Evolutionary conservation across 1,139 yeast genomes (phyloP).

Genomic region (Candida tunisiensis): DNA sequence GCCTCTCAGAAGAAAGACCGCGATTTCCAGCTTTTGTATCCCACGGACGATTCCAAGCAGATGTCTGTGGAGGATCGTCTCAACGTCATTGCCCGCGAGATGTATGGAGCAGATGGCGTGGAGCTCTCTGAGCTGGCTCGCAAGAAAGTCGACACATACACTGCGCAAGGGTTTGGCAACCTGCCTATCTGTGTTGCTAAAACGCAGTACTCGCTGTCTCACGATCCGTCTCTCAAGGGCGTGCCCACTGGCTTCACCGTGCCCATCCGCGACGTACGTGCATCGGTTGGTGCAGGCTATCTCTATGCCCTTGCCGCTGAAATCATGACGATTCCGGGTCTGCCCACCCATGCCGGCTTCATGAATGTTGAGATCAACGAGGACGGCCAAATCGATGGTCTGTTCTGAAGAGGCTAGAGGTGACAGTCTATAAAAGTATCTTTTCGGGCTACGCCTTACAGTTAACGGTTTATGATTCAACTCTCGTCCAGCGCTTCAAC

Average conservation of each 20-base stretch:
- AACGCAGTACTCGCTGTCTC: constrained; percentile 93
- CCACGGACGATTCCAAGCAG: constrained; percentile 30
- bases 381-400: constrained; percentile 88
- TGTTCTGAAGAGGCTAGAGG: constrained; percentile 47
- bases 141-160: constrained; percentile 67
- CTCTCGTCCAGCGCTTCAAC: too few species aligned
- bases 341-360: constrained; percentile 93
- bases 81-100: constrained; percentile 62
- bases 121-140: constrained; percentile 79
- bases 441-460: too few species aligned
- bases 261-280: constrained; percentile 89
- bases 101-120: constrained; percentile 91
- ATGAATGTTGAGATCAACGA: constrained; percentile 93
- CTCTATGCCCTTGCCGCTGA: constrained; percentile 94
- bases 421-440: too few species aligned
- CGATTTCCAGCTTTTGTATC: constrained; percentile 58
- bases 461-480: too few species aligned
- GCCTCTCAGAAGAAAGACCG: constrained; percentile 40
- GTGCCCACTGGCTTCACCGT: constrained; percentile 89
- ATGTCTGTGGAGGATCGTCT: constrained; percentile 71
- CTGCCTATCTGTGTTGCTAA: constrained; percentile 95
- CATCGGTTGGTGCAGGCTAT: constrained; percentile 94
- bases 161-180: constrained; percentile 79
- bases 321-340: constrained; percentile 94
- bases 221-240: constrained; percentile 86